Evolutionary conservation across 1,139 yeast species (phyloP), one percentile per base, ranked within the genome.

Genomic region (Blastobotrys ciferrii): DNA sequence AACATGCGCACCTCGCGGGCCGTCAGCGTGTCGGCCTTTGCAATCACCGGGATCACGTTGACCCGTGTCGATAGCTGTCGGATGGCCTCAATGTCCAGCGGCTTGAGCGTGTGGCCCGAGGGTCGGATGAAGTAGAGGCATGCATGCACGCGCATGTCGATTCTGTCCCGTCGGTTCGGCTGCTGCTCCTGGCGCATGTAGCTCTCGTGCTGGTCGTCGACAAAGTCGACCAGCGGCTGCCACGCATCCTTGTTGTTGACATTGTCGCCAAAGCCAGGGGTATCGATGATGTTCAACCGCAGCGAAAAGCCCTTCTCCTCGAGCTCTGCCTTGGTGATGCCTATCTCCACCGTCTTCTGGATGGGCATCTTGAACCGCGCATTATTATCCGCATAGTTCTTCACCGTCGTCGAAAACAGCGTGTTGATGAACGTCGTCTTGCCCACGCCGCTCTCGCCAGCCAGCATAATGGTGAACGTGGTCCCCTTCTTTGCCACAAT

Each of bases 221-320:
- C 80, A 63, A 91, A 92, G 67, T 91, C 97, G 52, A 89, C 78
- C 60, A 94, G 83, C 36, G 97, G 92, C 59, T 85, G 86, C 97
- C 97, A 94, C 47, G 96, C 81, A 64, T 87, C 92, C 61, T 78
- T 81, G 71, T 92, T 92, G 74, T 92, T 86, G 61, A 92, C 95
- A 66, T 89, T 88, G 70, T 91, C 96, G 55, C 98, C 99, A 66
- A 92, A 89, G 1, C 98, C 98, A 14, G 98, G 98, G 6, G 98
- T 92, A 69, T 92, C 99, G 60, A 94, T 82, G 53, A 92, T 78
- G 63, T 92, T 92, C 57, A 94, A 78, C 54, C 94, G 81, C 59
- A 92, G 77, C 61, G 78, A 80, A 73, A 92, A 92, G 65, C 85
- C 87, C 71, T 88, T 87, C 66, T 94, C 99, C 67, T 91, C 97